Conservation (phyloP, 208 protist species). For the Trypanosoma cruzi region DNA sequence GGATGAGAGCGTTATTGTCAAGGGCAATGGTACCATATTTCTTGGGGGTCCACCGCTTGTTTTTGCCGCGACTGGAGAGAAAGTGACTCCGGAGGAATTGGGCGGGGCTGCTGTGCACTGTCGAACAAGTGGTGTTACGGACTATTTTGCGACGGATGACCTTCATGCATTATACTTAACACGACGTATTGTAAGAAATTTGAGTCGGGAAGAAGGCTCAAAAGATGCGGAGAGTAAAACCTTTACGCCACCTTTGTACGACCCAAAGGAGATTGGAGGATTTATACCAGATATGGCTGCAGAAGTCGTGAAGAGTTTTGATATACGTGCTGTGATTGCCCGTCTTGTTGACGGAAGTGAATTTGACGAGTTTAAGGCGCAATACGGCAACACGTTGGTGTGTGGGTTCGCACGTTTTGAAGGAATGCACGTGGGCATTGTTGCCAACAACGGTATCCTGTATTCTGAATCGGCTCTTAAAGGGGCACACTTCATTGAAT, state of each 20-base stretch:
- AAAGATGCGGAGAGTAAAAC: slow-evolving; percentile 33
- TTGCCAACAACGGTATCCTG: slow-evolving; percentile 97
- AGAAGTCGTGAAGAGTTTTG: slow-evolving; percentile 89
- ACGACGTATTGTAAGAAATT: slow-evolving; percentile 86
- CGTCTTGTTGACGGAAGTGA: slow-evolving; percentile 93
- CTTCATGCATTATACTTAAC: slow-evolving; percentile 88
- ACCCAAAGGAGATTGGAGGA: slow-evolving; percentile 79
- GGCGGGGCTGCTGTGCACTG: slow-evolving; percentile 96
- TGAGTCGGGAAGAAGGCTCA: slow-evolving; percentile 58
- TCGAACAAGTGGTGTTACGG: slow-evolving; percentile 88
- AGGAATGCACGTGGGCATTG: slow-evolving; percentile 95
- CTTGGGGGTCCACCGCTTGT: slow-evolving; percentile 96
- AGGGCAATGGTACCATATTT: slow-evolving; percentile 95
- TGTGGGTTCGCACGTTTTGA: slow-evolving; percentile 94
- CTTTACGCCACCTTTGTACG: slow-evolving; percentile 86
- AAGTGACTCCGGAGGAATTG: slow-evolving; percentile 94
- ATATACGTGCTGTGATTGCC: slow-evolving; percentile 89
- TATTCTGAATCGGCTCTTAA: slow-evolving; percentile 93
- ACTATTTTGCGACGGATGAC: slow-evolving; percentile 94
- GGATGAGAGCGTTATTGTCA: slow-evolving; percentile 95
- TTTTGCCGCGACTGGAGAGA: slow-evolving; percentile 93
- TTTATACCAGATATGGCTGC: slow-evolving; percentile 89
- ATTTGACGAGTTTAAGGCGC: slow-evolving; percentile 96
- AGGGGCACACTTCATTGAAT: slow-evolving; percentile 95
- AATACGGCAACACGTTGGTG: slow-evolving; percentile 94